A percentile compares a stretch with the other conserved stretches of the same genome.
Conservation (phyloP, 352 stramenopile species). For the Phytophthora cryptogea region DNA sequence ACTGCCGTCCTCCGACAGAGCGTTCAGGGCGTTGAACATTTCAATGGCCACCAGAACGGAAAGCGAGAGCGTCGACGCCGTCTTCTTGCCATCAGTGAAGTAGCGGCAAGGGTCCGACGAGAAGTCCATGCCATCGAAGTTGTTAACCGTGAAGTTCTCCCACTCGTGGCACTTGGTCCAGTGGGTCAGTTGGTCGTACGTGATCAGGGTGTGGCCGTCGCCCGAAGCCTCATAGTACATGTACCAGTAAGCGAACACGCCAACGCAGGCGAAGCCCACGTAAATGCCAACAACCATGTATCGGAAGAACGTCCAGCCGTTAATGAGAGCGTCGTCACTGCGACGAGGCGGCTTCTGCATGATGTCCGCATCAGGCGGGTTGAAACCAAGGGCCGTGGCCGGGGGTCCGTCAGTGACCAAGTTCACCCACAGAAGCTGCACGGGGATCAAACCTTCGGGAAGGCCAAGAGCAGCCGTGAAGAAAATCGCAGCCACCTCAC, state of each 20-base stretch:
- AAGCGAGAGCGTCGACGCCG: slow-evolving; percentile 93
- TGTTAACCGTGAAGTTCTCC: slow-evolving; percentile 92
- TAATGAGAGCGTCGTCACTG: slow-evolving; percentile 98
- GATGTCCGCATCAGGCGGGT: slow-evolving; percentile 97
- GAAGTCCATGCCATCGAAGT: slow-evolving; percentile 91
- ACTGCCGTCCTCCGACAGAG: slow-evolving; percentile 91
- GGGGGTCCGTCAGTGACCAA: slow-evolving; percentile 99
- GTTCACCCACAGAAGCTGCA: slow-evolving; percentile 99
- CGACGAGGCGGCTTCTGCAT: slow-evolving; percentile 96
- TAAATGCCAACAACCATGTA: slow-evolving; percentile 97
- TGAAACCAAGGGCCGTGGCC: slow-evolving; percentile 98
- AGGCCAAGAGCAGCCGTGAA: slow-evolving; percentile 96
- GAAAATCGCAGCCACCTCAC: slow-evolving; percentile 99
- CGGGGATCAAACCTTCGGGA: slow-evolving; percentile 97
- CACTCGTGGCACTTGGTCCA: slow-evolving; percentile 92
- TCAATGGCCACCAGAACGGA: slow-evolving; percentile 95
- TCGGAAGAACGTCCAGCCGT: slow-evolving; percentile 96
- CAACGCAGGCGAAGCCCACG: slow-evolving; percentile 91
- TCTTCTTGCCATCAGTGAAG: slow-evolving; percentile 93
- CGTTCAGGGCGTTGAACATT: slow-evolving; percentile 97
- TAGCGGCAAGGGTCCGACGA: slow-evolving; percentile 92
- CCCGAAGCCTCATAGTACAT: slow-evolving; percentile 91
- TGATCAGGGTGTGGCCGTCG: slow-evolving; percentile 91
- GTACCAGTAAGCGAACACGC: slow-evolving; percentile 95
- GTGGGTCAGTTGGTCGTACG: slow-evolving; percentile 89